phyloP scores from a whole-genome alignment of 2,329 filamentous ascomycete genomes.

The Metarhizium brunneum region DNA sequence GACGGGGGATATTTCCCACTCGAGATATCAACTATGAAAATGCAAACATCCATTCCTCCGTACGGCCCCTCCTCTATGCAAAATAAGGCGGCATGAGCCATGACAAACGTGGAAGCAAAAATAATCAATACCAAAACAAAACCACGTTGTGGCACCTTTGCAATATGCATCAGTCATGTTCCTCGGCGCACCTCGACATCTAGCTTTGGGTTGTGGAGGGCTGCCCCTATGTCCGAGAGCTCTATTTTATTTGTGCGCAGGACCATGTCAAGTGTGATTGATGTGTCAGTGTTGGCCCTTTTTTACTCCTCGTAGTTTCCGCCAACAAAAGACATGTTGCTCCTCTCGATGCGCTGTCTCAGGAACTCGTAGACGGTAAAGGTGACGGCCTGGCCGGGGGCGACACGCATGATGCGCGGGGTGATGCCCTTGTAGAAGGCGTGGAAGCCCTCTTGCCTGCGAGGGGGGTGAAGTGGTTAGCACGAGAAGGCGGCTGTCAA shows the following conservation, averaged over 20 bases:
- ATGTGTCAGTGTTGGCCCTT: no score
- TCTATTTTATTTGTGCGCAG: neutral
- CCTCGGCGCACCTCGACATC: neutral
- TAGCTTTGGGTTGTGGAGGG: neutral
- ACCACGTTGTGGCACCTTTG: neutral
- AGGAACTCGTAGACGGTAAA: conserved; percentile 73
- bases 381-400: conserved; percentile 79
- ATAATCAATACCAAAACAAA: neutral
- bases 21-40: neutral
- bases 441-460: conserved; percentile 79
- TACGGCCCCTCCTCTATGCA: neutral
- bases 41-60: neutral
- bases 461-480: neutral
- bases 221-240: neutral
- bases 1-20: neutral
- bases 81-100: neutral
- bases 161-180: neutral
- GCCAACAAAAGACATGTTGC: conserved; percentile 48
- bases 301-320: conserved; percentile 58
- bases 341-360: conserved; percentile 62
- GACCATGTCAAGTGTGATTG: no score
- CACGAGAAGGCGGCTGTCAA: neutral
- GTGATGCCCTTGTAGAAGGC: conserved; percentile 99
- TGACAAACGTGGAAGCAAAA: neutral
- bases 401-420: conserved; percentile 92